Percentiles rank a stretch among this genome's conserved stretches.
phyloP scores from a whole-genome alignment of 2,329 filamentous ascomycete genomes.

The Beauveria varroae region DNA sequence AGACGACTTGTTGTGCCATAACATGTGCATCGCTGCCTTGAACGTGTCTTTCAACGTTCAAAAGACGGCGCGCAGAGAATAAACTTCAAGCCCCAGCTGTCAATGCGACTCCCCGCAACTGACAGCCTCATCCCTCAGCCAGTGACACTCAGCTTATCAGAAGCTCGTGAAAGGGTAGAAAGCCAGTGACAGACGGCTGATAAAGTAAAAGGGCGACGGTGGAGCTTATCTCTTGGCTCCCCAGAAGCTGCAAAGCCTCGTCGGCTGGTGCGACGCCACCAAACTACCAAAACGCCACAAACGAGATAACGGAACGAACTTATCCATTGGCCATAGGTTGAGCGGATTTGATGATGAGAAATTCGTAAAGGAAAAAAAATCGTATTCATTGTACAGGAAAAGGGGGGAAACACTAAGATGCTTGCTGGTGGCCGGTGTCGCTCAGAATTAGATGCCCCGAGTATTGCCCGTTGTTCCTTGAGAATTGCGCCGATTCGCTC shows the following conservation, averaged over 20 bases:
- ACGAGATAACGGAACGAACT: constrained; percentile 1
- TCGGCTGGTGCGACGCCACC: constrained; percentile 1
- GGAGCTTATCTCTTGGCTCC: constrained; percentile 12
- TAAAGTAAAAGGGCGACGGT: not conserved
- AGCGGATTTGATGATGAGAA: not conserved
- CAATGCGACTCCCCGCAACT: not conserved
- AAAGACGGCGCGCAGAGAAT: not conserved
- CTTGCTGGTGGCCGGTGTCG: not conserved
- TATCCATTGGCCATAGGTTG: not conserved
- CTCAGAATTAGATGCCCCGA: not conserved
- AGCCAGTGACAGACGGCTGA: not conserved
- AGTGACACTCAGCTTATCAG: constrained; percentile 1
- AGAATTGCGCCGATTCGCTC: not conserved
- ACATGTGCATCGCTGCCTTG: not conserved
- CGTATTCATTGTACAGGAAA: not conserved
- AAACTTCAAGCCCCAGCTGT: not conserved
- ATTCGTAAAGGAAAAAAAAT: not conserved
- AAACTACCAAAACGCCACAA: constrained; percentile 7
- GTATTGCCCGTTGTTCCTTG: not conserved
- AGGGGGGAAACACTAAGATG: not conserved
- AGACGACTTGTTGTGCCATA: not conserved
- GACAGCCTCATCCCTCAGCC: not conserved
- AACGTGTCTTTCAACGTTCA: not conserved
- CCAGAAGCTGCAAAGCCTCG: constrained; percentile 1
- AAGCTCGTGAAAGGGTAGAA: not conserved